These are phyloP conservation scores for Planoprotostelium fungivorum DNA, from an alignment of 78 protist genomes.

Conservation along the genomic window DNA sequence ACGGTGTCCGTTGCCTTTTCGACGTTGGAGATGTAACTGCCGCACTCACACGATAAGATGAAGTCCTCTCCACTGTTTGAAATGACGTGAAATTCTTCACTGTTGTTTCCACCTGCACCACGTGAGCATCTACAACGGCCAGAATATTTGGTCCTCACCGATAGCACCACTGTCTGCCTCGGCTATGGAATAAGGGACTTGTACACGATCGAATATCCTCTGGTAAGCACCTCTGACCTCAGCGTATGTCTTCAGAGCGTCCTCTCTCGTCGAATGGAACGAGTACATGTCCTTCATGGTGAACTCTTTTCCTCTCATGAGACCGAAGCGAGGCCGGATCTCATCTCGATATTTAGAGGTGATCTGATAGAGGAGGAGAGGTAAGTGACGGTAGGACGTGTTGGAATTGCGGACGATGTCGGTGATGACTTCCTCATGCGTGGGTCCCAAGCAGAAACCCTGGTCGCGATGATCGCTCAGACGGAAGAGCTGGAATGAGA, in stretches of 20 bases:
- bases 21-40: conserved; percentile 65
- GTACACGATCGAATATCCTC: conserved; percentile 44
- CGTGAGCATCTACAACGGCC: not conserved
- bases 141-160: conserved; percentile 16
- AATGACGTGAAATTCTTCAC: conserved; percentile 78
- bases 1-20: conserved; percentile 57
- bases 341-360: conserved; percentile 81
- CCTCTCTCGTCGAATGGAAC: conserved; percentile 48
- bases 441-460: conserved; percentile 74
- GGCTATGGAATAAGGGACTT: conserved; percentile 34
- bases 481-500: conserved; percentile 24
- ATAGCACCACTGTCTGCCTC: conserved; percentile 83
- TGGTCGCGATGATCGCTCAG: conserved; percentile 51
- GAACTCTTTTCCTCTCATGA: conserved; percentile 77
- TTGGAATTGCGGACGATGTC: conserved; percentile 34
- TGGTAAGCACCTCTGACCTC: conserved; percentile 45
- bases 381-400: conserved; percentile 19
- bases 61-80: conserved; percentile 69
- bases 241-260: conserved; percentile 54
- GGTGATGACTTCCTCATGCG: conserved; percentile 78
- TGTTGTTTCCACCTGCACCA: conserved; percentile 24
- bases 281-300: conserved; percentile 85
- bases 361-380: conserved; percentile 73
- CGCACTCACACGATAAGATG: conserved; percentile 35
- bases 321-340: conserved; percentile 79